Evolutionary conservation across 805 yeast species (phyloP), one percentile per base, ranked within the genome.

Genomic region (Grigorovia jiainica): DNA sequence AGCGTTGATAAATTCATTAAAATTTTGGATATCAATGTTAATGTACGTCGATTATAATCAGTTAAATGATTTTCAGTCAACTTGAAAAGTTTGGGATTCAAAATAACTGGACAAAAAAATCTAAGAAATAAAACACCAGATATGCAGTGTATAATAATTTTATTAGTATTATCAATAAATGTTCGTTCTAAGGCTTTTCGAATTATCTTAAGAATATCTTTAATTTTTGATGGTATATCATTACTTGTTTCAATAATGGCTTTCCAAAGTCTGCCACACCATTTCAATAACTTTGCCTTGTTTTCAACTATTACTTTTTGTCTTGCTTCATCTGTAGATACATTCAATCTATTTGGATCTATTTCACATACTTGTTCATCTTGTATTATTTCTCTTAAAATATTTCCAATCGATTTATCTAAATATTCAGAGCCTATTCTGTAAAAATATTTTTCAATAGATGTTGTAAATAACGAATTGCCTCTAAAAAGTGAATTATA

Each of bases 31-130:
- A 89, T 68, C 18, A 89, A 62, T 0, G 95, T 87, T 36, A 90
- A 62, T 0, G 95, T 82, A 45, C 95, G 70, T 48, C 87, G 89
- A 2, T 79, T 70, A 9, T 70, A 69, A 2, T 87, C 86, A 7
- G 78, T 71, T 45, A 87, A 86, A 50, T 84, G 90, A 30, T 74
- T 69, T 40, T 75, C 71, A 0, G 86, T 75, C 39, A 92, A 66
- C 46, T 79, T 78, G 58, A 87, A 87, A 38, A 89, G 61, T 53
- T 86, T 87, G 0, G 98, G 98, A 53, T 87, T 89, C 55, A 92
- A 64, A 23, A 90, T 74, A 0, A 95, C 95, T 0, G 98, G 97
- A 53, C 96, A 87, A 48, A 87, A 74, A 60, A 81, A 85, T 45
- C 96, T 67, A 45, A 90, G 64, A 57, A 90, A 92, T 10, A 90